Conservation (phyloP, 2,329 filamentous ascomycete species). For the Ceratocystis albifundus region DNA sequence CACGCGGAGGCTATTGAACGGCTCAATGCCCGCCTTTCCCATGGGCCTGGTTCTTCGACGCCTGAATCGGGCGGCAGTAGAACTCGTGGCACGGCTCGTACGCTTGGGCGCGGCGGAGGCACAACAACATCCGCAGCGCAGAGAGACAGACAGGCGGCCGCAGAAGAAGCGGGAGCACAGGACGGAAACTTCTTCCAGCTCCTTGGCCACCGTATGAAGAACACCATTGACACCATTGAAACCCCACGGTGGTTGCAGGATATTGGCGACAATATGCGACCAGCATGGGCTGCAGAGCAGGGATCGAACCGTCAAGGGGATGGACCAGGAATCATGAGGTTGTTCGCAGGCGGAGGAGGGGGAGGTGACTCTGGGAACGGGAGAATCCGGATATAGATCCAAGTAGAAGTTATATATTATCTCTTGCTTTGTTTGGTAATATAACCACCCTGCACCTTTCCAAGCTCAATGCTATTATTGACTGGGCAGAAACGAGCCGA, state of each 20-base stretch:
- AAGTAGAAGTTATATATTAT: not conserved
- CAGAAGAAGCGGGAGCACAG: conserved; percentile 47
- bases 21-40: conserved; percentile 28
- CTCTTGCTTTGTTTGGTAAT: conserved; percentile 3
- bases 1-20: conserved; percentile 33
- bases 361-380: conserved; percentile 31
- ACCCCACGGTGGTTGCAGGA: conserved; percentile 73
- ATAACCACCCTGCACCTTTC: not conserved
- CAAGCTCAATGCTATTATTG: not conserved
- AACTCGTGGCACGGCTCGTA: conserved; percentile 27
- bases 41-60: conserved; percentile 38
- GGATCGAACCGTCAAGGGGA: conserved; percentile 30
- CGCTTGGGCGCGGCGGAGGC: conserved; percentile 25
- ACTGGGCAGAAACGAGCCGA: not conserved
- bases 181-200: conserved; percentile 75
- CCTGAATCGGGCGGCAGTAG: conserved; percentile 29
- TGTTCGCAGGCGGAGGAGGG: conserved; percentile 37
- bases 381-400: conserved; percentile 28
- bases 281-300: conserved; percentile 65
- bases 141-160: conserved; percentile 23
- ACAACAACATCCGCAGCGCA: conserved; percentile 27
- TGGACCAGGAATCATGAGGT: conserved; percentile 40
- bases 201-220: conserved; percentile 74
- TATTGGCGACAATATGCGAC: conserved; percentile 42
- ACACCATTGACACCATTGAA: conserved; percentile 77